These are phyloP conservation scores for Verbena officinalis DNA, from an alignment of 257 asterid species.

Conservation along the genomic window DNA sequence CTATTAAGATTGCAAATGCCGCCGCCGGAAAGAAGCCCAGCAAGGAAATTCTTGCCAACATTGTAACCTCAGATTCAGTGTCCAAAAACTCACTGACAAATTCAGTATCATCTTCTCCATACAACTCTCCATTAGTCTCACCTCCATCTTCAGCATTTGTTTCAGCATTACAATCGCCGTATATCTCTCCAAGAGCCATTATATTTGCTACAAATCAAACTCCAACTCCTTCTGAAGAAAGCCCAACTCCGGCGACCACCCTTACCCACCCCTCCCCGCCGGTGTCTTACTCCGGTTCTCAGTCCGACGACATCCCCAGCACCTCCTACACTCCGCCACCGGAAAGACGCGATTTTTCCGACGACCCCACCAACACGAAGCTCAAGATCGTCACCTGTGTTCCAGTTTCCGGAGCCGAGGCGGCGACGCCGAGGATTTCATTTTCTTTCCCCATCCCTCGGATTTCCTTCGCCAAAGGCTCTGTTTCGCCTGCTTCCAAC, in stretches of 20 bases:
- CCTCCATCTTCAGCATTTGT: constrained; percentile 95
- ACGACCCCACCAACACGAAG: constrained; percentile 49
- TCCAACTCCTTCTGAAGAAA: constrained; percentile 36
- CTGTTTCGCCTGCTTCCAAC: constrained; percentile 69
- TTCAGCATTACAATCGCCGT: constrained; percentile 88
- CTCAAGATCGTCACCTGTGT: constrained; percentile 67
- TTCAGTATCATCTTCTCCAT: constrained; percentile 63
- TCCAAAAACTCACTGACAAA: constrained; percentile 33
- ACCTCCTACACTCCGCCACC: constrained; percentile 86
- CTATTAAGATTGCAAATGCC: constrained; percentile 53
- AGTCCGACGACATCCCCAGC: constrained; percentile 82
- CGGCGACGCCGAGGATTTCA: constrained; percentile 63
- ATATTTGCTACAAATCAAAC: constrained; percentile 22
- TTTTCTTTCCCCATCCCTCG: constrained; percentile 85
- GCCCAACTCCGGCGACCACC: constrained; percentile 50
- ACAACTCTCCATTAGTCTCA: constrained; percentile 68
- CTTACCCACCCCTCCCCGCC: constrained; percentile 66
- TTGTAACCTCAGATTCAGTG: constrained; percentile 35
- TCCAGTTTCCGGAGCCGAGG: constrained; percentile 46
- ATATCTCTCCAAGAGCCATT: constrained; percentile 81
- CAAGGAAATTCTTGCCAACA: constrained; percentile 32
- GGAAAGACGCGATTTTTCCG: constrained; percentile 49
- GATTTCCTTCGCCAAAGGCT: constrained; percentile 73
- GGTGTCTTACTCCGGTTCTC: constrained; percentile 68
- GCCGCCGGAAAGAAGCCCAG: constrained; percentile 33